Evolutionary conservation across 2,329 filamentous ascomycete genomes (phyloP).

Genomic region (Plectosphaerella cucumerina): DNA sequence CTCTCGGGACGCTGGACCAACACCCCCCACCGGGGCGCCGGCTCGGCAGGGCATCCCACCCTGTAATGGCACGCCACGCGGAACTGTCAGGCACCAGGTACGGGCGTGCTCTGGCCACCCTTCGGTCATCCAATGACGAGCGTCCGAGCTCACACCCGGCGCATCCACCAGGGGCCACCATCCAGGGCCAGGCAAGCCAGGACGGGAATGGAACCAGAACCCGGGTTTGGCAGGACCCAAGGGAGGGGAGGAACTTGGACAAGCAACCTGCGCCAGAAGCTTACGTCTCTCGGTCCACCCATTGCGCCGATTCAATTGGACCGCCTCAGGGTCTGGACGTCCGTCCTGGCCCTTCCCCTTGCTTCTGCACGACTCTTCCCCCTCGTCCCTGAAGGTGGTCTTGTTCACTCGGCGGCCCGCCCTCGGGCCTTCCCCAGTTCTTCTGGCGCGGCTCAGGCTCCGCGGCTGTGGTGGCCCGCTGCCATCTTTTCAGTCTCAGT

Average conservation of each 20-base stretch:
- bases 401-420: conserved; percentile 1
- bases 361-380: not conserved
- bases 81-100: conserved; percentile 38
- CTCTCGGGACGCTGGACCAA: not conserved
- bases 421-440: not conserved
- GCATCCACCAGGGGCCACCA: too few species aligned
- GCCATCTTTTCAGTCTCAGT: not conserved
- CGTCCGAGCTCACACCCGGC: not conserved
- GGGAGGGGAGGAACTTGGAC: not conserved
- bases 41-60: conserved; percentile 11
- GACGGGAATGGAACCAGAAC: not conserved
- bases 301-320: not conserved
- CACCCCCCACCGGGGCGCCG: not conserved
- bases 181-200: too few species aligned
- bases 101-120: conserved; percentile 15
- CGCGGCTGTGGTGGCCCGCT: not conserved
- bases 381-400: not conserved
- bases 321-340: not conserved
- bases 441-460: too few species aligned
- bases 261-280: conserved; percentile 5
- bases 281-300: conserved; percentile 3
- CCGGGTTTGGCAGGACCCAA: not conserved
- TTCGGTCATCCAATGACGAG: conserved; percentile 22
- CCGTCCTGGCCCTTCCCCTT: not conserved
- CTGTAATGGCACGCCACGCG: conserved; percentile 35